Conservation (phyloP, 306 rosid genomes). For the Quercus agrifolia region DNA sequence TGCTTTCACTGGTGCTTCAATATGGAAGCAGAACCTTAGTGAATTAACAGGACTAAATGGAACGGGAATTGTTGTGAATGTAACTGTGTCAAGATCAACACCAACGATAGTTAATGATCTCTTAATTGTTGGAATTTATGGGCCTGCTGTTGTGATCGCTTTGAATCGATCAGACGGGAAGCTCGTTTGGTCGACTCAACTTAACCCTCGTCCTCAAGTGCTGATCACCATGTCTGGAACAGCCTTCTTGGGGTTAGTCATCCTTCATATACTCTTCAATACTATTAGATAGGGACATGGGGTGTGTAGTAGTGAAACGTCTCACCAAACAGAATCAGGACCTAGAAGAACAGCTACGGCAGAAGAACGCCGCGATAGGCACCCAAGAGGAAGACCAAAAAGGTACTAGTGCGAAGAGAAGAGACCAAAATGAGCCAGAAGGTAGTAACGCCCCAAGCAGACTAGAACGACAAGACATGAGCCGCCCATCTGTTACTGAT, state of each 20-base stretch:
- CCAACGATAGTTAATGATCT: conserved; percentile 22
- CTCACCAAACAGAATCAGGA: no score
- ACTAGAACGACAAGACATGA: no score
- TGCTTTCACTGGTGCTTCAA: conserved; percentile 21
- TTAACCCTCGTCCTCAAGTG: conserved; percentile 29
- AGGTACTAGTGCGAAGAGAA: no score
- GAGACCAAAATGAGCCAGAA: no score
- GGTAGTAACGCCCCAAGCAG: no score
- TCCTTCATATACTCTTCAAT: no score
- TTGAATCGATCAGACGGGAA: conserved; percentile 25
- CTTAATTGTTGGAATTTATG: conserved; percentile 33
- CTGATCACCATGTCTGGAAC: conserved; percentile 37
- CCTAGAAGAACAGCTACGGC: no score
- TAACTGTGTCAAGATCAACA: conserved; percentile 33
- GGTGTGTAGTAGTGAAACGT: no score
- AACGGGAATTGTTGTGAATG: conserved; percentile 31
- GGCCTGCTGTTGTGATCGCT: conserved; percentile 35
- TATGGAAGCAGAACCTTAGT: conserved; percentile 34
- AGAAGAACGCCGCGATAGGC: no score
- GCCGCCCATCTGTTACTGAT: no score
- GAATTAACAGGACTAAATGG: conserved; percentile 24
- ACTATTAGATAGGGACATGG: no score
- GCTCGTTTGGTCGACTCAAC: conserved; percentile 26
- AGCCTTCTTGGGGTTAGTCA: conserved; percentile 26
- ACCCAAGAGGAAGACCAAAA: no score